A percentile compares a stretch with the other conserved stretches of the same genome.
Conservation (phyloP, 805 yeast genomes). For the Blastobotrys attinorum region DNA sequence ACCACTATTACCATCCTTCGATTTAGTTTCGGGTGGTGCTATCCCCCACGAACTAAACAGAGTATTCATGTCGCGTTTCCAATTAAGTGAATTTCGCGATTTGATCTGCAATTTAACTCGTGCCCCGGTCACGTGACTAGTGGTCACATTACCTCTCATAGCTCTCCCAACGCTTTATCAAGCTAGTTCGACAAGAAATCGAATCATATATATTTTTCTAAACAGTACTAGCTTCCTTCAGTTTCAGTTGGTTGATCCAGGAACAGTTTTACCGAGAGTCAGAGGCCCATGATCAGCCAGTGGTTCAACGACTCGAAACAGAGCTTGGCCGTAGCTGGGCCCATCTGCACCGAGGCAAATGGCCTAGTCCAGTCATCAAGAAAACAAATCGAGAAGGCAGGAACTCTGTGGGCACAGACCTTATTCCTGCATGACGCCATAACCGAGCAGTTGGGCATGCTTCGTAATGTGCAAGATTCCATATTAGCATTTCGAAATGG, state of each 20-base stretch:
- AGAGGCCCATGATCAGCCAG: constrained; percentile 11
- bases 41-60: neutral
- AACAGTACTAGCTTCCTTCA: too few relatives aligned
- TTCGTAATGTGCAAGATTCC: constrained; percentile 27
- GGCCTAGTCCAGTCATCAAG: constrained; percentile 31
- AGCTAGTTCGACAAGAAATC: too few relatives aligned
- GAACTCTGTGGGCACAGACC: constrained; percentile 36
- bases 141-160: too few relatives aligned
- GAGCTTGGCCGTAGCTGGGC: constrained; percentile 42
- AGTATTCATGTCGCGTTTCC: neutral
- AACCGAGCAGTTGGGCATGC: constrained; percentile 39
- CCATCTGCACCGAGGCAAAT: constrained; percentile 45
- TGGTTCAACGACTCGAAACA: constrained; percentile 43
- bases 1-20: neutral
- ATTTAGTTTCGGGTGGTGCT: neutral
- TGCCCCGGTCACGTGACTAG: too few relatives aligned
- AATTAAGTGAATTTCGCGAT: neutral
- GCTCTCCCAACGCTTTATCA: too few relatives aligned
- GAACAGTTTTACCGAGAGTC: too few relatives aligned
- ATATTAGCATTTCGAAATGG: constrained; percentile 14
- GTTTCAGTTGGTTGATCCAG: too few relatives aligned
- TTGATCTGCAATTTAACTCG: too few relatives aligned
- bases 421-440: constrained; percentile 40
- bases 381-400: constrained; percentile 33
- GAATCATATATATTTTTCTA: too few relatives aligned